Percentiles rank a stretch among this genome's conserved stretches.
phyloP scores from a whole-genome alignment of 2,329 filamentous ascomycete genomes.

The Xylariaceae sp. region DNA sequence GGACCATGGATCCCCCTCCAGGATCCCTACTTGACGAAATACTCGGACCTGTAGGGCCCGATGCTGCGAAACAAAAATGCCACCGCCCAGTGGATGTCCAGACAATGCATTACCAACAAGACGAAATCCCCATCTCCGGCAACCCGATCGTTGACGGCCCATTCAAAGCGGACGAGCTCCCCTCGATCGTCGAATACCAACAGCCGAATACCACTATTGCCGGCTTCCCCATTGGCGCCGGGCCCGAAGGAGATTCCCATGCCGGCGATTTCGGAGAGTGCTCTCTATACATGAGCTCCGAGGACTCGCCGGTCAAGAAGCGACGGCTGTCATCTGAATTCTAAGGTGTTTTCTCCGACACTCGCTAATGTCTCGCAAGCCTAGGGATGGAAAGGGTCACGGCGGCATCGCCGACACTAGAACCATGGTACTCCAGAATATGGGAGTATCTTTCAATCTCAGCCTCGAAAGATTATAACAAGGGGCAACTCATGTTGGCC shows the following conservation, averaged over 20 bases:
- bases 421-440: neutral
- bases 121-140: constrained; percentile 43
- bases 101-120: constrained; percentile 23
- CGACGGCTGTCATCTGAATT: constrained; percentile 21
- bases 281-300: neutral
- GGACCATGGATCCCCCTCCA: constrained; percentile 18
- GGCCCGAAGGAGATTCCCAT: constrained; percentile 49
- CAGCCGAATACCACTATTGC: constrained; percentile 36
- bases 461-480: too few species aligned
- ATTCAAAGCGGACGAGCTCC: neutral
- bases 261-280: constrained; percentile 43
- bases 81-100: constrained; percentile 32
- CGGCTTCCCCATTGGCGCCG: constrained; percentile 51
- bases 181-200: constrained; percentile 19
- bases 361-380: neutral
- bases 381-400: neutral
- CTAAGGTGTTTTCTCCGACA: neutral
- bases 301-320: neutral
- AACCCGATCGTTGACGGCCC: constrained; percentile 3
- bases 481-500: too few species aligned
- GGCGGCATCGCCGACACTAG: neutral
- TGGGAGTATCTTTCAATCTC: neutral
- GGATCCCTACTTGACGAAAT: constrained; percentile 15
- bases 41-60: constrained; percentile 9
- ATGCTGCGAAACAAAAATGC: neutral